Evolutionary conservation across 192 early-diverging fungal genomes (phyloP).

Genomic region (Coemansia sp.): DNA sequence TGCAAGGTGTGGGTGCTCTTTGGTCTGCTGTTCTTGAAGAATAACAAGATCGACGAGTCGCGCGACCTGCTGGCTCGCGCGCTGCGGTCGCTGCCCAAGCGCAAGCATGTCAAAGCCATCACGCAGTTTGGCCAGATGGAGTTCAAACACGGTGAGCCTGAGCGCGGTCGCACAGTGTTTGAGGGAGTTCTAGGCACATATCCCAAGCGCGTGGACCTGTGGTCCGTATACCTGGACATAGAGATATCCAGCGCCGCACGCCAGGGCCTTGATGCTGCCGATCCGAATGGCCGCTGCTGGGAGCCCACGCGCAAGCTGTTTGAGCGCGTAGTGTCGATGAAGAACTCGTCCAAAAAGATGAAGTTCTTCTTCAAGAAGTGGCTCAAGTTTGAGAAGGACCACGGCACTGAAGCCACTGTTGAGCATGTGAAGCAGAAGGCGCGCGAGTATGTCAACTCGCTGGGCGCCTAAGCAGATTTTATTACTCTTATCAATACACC

Average conservation of each 20-base stretch:
- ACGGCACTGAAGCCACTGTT: conserved; percentile 73
- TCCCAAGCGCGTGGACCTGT: conserved; percentile 92
- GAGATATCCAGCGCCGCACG: conserved; percentile 66
- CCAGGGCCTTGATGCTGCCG: conserved; percentile 23
- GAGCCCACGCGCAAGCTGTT: conserved; percentile 68
- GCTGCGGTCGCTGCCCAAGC: conserved; percentile 84
- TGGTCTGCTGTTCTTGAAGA: conserved; percentile 78
- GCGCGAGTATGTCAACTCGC: conserved; percentile 72
- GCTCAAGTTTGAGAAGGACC: conserved; percentile 90
- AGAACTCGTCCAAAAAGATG: conserved; percentile 96
- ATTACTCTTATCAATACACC: not conserved
- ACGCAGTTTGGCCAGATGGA: conserved; percentile 96
- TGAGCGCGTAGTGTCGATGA: conserved; percentile 84
- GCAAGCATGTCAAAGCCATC: conserved; percentile 93
- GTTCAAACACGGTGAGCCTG: conserved; percentile 95
- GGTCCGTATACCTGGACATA: conserved; percentile 98
- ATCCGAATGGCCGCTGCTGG: conserved; percentile 30
- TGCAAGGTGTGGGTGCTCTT: conserved; percentile 90
- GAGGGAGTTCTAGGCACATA: conserved; percentile 92
- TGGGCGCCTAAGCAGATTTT: conserved; percentile 18
- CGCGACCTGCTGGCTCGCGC: conserved; percentile 78
- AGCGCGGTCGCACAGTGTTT: conserved; percentile 96
- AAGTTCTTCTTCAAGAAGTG: conserved; percentile 99
- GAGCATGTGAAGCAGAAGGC: conserved; percentile 89
- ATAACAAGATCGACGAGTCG: conserved; percentile 65